Conservation (phyloP, 257 asterid genomes). For the Jaltomata sinuosa region DNA sequence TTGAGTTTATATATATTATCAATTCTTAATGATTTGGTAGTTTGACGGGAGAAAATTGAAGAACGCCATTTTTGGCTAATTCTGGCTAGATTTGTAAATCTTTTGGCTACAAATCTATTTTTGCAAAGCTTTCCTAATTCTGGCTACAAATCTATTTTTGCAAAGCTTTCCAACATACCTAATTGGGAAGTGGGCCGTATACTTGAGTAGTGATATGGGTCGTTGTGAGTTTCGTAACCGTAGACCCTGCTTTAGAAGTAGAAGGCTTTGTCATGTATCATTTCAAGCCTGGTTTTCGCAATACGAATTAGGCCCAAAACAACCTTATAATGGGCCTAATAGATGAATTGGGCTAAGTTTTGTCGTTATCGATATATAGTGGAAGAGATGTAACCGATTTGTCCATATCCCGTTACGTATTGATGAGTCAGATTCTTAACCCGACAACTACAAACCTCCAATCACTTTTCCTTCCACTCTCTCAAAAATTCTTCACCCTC, state of each 20-base stretch:
- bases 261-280: neutral
- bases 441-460: slow-evolving; percentile 2
- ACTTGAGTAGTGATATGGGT: neutral
- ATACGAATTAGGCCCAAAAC: neutral
- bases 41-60: neutral
- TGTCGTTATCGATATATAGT: neutral
- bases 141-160: neutral
- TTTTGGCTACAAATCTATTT: no score
- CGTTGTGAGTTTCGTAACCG: neutral
- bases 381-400: neutral
- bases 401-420: slow-evolving; percentile 9
- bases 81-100: no score
- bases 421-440: slow-evolving; percentile 20
- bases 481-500: neutral
- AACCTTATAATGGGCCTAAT: neutral
- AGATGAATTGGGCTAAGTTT: neutral
- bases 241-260: neutral
- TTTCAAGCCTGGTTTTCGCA: neutral
- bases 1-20: neutral
- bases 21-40: neutral
- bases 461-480: neutral
- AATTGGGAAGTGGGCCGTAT: neutral
- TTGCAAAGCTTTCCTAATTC: no score
- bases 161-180: no score
- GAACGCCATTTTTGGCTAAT: no score